phyloP scores from a whole-genome alignment of 2,329 filamentous ascomycete genomes.

The Karstenula rhodostoma region DNA sequence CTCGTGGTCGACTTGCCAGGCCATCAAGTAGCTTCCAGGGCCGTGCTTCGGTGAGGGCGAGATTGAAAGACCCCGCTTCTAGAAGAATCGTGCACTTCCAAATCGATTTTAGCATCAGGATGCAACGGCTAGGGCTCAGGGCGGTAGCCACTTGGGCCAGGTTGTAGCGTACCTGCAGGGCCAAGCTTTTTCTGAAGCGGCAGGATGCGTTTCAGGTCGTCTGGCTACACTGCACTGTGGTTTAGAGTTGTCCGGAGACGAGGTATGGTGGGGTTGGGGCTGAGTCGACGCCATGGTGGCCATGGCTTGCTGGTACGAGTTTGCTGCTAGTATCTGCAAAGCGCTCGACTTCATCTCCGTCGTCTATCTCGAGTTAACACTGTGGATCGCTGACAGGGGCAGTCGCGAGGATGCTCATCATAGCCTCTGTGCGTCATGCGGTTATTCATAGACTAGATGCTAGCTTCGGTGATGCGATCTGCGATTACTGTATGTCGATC shows the following conservation, averaged over 20 bases:
- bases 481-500: constrained; percentile 1
- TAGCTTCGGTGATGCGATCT: constrained; percentile 13
- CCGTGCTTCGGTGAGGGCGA: neutral
- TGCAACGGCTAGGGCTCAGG: constrained; percentile 10
- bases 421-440: constrained; percentile 13
- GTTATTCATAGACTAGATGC: constrained; percentile 12
- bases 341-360: constrained; percentile 14
- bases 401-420: constrained; percentile 1
- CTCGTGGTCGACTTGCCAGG: neutral
- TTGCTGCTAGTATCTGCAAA: constrained; percentile 14
- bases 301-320: constrained; percentile 15
- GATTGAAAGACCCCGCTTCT: neutral
- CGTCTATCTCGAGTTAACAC: neutral
- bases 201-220: constrained; percentile 11
- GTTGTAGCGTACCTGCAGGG: constrained; percentile 14
- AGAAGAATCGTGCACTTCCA: neutral
- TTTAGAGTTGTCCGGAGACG: constrained; percentile 12
- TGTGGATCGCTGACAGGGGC: constrained; percentile 7
- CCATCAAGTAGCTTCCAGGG: neutral
- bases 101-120: constrained; percentile 1
- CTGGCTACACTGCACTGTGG: constrained; percentile 14
- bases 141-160: constrained; percentile 8
- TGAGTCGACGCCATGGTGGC: constrained; percentile 9
- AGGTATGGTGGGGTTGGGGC: constrained; percentile 13
- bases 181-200: constrained; percentile 13